These are phyloP conservation scores for Leccinum imitatum DNA, from an alignment of 768 basidiomycete genomes.

Conservation along the genomic window DNA sequence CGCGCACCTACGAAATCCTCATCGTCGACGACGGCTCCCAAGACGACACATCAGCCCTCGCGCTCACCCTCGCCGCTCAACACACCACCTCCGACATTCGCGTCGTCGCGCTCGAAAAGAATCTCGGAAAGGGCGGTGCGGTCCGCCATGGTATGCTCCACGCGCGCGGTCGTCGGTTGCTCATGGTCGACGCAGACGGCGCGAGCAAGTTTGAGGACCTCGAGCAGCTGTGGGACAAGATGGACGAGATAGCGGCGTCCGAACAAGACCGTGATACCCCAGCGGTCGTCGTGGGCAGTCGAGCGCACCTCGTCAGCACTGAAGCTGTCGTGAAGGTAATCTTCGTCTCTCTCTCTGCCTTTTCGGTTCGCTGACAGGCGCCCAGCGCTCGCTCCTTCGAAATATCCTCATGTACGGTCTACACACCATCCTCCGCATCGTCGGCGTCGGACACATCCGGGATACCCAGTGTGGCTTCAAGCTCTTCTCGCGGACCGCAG, in stretches of 20 bases:
- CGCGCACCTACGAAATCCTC: conserved; percentile 73
- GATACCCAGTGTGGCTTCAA: conserved; percentile 99
- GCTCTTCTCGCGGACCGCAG: conserved; percentile 82
- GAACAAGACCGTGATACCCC: conserved; percentile 40
- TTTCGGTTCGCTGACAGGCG: not conserved
- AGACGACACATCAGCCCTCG: conserved; percentile 69
- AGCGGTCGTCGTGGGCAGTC: conserved; percentile 79
- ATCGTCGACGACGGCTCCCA: conserved; percentile 89
- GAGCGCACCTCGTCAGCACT: conserved; percentile 90
- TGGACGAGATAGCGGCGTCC: conserved; percentile 53
- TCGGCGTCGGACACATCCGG: conserved; percentile 86
- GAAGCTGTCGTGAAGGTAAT: conserved; percentile 90
- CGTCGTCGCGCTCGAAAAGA: conserved; percentile 74
- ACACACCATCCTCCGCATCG: conserved; percentile 83
- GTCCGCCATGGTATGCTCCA: conserved; percentile 90
- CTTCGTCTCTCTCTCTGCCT: not conserved
- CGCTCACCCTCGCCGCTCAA: conserved; percentile 60
- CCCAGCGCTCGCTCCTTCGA: conserved; percentile 80
- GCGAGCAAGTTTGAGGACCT: conserved; percentile 87
- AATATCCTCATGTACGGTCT: conserved; percentile 94
- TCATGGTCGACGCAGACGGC: conserved; percentile 96
- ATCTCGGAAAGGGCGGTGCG: conserved; percentile 91
- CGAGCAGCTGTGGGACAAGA: conserved; percentile 70
- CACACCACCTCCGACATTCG: conserved; percentile 63
- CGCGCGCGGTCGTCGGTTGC: conserved; percentile 68